A percentile compares a stretch with the other conserved stretches of the same genome.
These are phyloP conservation scores for Cystobasidiaceae sp. DNA, from an alignment of 1,284 basidiomycete species.

Conservation along the genomic window DNA sequence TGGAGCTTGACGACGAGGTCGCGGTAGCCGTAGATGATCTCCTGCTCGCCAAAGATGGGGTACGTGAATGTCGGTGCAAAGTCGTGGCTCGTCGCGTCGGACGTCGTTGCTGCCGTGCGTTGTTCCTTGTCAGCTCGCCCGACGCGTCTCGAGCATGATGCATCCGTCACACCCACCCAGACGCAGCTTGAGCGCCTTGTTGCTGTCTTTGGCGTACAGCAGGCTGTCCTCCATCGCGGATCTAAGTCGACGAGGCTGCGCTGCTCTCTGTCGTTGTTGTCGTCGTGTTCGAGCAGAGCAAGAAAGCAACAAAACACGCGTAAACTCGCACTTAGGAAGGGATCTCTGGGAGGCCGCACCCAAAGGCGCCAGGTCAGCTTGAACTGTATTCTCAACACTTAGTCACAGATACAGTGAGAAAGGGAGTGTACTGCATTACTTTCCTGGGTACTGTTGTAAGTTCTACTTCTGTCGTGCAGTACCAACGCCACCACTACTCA, in stretches of 20 bases:
- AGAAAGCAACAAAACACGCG: not conserved
- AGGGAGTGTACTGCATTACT: no score
- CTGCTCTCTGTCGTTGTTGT: not conserved
- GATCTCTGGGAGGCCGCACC: not conserved
- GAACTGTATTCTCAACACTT: not conserved
- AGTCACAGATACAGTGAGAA: no score
- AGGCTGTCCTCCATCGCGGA: constrained; percentile 8
- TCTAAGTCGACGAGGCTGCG: not conserved
- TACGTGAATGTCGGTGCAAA: constrained; percentile 45
- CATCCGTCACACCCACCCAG: constrained; percentile 33
- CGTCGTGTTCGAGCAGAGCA: not conserved
- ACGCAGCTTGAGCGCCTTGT: constrained; percentile 34
- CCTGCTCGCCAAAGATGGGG: constrained; percentile 84
- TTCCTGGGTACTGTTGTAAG: no score
- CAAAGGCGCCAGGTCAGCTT: not conserved
- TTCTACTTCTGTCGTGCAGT: not conserved
- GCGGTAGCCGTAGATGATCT: constrained; percentile 92
- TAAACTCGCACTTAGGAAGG: not conserved
- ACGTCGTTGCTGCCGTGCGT: not conserved
- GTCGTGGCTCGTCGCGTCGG: constrained; percentile 2
- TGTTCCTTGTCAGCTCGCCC: constrained; percentile 33
- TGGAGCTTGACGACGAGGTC: constrained; percentile 70
- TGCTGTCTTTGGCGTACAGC: constrained; percentile 30
- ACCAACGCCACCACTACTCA: not conserved
- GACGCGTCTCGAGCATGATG: not conserved